These are phyloP conservation scores for Cryptococcus sp. DNA, from an alignment of 1,284 basidiomycete species.

Conservation along the genomic window DNA sequence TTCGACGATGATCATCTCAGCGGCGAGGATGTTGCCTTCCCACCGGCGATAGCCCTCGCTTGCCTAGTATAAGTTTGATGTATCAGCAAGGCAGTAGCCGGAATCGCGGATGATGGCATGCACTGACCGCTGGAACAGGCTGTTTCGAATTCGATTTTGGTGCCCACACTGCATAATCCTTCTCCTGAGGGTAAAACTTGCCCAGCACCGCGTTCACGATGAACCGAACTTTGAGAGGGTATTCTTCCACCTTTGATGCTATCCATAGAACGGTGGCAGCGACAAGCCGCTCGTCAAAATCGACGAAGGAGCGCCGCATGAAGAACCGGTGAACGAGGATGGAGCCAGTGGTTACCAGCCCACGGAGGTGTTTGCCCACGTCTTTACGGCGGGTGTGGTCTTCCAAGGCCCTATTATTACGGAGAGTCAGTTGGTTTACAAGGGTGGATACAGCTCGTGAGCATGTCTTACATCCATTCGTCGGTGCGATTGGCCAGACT, in stretches of 20 bases:
- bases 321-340: slow-evolving; percentile 92
- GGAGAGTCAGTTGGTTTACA: not conserved
- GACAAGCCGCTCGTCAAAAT: slow-evolving; percentile 73
- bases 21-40: slow-evolving; percentile 67
- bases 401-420: not conserved
- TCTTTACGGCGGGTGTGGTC: not conserved
- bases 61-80: not conserved
- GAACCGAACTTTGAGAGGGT: slow-evolving; percentile 35
- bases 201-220: slow-evolving; percentile 37
- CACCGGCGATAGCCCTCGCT: slow-evolving; percentile 65
- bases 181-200: slow-evolving; percentile 28
- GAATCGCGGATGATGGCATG: not conserved
- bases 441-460: not conserved
- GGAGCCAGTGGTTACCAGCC: slow-evolving; percentile 69
- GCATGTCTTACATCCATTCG: not conserved
- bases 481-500: slow-evolving; percentile 19
- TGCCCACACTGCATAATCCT: slow-evolving; percentile 2
- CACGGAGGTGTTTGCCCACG: slow-evolving; percentile 13
- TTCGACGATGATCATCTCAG: slow-evolving; percentile 80
- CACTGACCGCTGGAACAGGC: not conserved
- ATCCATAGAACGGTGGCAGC: slow-evolving; percentile 87
- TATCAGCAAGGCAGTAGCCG: not conserved
- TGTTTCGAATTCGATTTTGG: not conserved
- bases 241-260: slow-evolving; percentile 68
- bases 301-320: slow-evolving; percentile 83